Evolutionary conservation across 1,284 basidiomycete genomes (phyloP).

Genomic region (Ganoderma multipileum): DNA sequence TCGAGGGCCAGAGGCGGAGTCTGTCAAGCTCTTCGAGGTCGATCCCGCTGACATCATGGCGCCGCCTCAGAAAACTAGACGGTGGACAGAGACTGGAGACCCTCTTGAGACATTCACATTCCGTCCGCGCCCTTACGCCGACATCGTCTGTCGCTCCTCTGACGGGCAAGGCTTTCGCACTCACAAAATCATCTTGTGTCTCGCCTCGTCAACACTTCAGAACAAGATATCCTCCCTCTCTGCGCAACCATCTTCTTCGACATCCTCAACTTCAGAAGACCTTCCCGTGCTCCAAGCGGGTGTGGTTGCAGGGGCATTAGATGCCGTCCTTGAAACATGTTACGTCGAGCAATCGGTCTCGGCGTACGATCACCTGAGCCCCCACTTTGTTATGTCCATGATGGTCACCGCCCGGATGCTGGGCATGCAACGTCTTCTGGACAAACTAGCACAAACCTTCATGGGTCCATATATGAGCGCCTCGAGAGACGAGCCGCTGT

Average conservation of each 20-base stretch:
- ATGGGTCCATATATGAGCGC: neutral
- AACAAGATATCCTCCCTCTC: neutral
- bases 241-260: neutral
- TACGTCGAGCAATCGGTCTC: neutral
- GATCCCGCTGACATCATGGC: neutral
- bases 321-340: neutral
- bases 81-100: neutral
- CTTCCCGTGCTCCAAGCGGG: neutral
- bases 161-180: conserved; percentile 53
- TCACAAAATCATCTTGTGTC: conserved; percentile 49
- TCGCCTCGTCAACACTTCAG: conserved; percentile 46
- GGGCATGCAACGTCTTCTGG: neutral
- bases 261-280: neutral
- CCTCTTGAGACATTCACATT: conserved; percentile 9
- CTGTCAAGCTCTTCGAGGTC: conserved; percentile 2
- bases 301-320: neutral
- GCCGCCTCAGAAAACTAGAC: neutral
- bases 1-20: neutral
- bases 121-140: conserved; percentile 27
- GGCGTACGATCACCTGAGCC: neutral
- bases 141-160: conserved; percentile 54
- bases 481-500: neutral
- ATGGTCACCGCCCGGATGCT: neutral
- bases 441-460: neutral
- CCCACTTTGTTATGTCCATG: neutral